Evolutionary conservation across 2,329 filamentous ascomycete species (phyloP).

Genomic region (Graphiopsis chlorocephala): DNA sequence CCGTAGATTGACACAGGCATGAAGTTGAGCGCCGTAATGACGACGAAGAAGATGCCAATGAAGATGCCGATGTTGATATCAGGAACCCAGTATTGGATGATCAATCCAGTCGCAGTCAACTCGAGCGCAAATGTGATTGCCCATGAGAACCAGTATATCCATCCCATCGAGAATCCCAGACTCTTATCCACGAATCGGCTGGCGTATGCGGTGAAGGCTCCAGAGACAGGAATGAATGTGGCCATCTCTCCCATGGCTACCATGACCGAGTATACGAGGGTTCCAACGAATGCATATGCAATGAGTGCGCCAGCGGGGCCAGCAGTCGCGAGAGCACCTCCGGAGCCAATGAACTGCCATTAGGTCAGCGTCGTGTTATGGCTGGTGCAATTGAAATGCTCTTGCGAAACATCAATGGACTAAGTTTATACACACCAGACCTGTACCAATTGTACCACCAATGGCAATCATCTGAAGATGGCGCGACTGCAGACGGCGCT

Average conservation of each 20-base stretch:
- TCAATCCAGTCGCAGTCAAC: slow-evolving; percentile 38
- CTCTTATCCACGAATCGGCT: slow-evolving; percentile 45
- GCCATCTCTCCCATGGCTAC: slow-evolving; percentile 56
- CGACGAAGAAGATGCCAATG: slow-evolving; percentile 34
- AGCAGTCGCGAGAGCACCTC: slow-evolving; percentile 36
- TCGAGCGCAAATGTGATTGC: slow-evolving; percentile 42
- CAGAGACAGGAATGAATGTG: slow-evolving; percentile 59
- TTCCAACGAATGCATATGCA: slow-evolving; percentile 45
- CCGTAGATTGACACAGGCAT: slow-evolving; percentile 52
- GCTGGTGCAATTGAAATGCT: background rate
- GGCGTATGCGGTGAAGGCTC: slow-evolving; percentile 52
- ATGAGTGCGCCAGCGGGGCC: slow-evolving; percentile 46
- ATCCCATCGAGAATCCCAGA: slow-evolving; percentile 50
- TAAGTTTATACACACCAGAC: slow-evolving; percentile 7
- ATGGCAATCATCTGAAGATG: slow-evolving; percentile 41
- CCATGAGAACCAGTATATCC: slow-evolving; percentile 45
- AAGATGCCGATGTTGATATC: slow-evolving; percentile 42
- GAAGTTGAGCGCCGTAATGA: slow-evolving; percentile 48
- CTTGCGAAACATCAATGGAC: background rate
- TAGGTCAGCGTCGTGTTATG: slow-evolving; percentile 29
- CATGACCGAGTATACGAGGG: slow-evolving; percentile 48
- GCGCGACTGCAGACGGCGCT: slow-evolving; percentile 35
- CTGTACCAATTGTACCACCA: slow-evolving; percentile 22
- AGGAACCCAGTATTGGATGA: slow-evolving; percentile 41
- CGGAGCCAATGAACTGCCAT: slow-evolving; percentile 42